These are phyloP conservation scores for Anthostomella pinea DNA, from an alignment of 2,329 filamentous ascomycete species.

Conservation along the genomic window DNA sequence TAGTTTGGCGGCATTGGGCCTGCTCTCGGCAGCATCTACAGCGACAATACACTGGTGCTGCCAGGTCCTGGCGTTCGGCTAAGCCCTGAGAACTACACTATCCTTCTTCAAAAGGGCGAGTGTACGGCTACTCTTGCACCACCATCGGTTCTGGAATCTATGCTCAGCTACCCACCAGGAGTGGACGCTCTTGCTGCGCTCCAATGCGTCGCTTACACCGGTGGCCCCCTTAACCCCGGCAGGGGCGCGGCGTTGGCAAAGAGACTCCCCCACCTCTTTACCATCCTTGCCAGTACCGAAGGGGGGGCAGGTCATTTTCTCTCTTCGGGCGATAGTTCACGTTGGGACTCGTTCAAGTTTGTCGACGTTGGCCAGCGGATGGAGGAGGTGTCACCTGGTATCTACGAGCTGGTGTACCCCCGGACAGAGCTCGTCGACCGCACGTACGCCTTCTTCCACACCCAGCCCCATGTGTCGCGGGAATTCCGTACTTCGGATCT, in stretches of 20 bases:
- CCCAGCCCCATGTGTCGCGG: slow-evolving; percentile 29
- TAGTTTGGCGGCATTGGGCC: slow-evolving; percentile 13
- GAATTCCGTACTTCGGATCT: slow-evolving; percentile 35
- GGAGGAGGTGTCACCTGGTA: slow-evolving; percentile 11
- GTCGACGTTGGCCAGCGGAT: slow-evolving; percentile 14
- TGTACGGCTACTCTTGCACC: slow-evolving; percentile 10
- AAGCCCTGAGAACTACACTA: slow-evolving; percentile 13
- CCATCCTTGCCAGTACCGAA: slow-evolving; percentile 15
- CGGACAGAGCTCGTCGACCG: slow-evolving; percentile 7
- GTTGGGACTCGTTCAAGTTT: slow-evolving; percentile 15
- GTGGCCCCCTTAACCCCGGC: slow-evolving; percentile 8
- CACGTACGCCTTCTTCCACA: slow-evolving; percentile 3
- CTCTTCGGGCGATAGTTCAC: slow-evolving; percentile 3
- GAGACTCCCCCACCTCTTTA: slow-evolving; percentile 5
- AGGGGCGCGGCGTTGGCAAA: slow-evolving; percentile 10
- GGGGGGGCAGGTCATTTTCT: slow-evolving; percentile 6
- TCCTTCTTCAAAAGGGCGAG: slow-evolving; percentile 6
- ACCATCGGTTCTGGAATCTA: slow-evolving; percentile 17
- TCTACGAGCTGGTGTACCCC: slow-evolving; percentile 15
- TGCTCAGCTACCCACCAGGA: slow-evolving; percentile 13
- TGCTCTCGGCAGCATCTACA: slow-evolving; percentile 4
- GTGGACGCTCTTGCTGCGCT: slow-evolving; percentile 12
- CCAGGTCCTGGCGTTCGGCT: slow-evolving; percentile 12
- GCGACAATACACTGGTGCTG: slow-evolving; percentile 9
- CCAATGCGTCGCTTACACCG: slow-evolving; percentile 14